phyloP scores from a whole-genome alignment of 2,329 filamentous ascomycete genomes.

The Pseudocercospora cruenta region DNA sequence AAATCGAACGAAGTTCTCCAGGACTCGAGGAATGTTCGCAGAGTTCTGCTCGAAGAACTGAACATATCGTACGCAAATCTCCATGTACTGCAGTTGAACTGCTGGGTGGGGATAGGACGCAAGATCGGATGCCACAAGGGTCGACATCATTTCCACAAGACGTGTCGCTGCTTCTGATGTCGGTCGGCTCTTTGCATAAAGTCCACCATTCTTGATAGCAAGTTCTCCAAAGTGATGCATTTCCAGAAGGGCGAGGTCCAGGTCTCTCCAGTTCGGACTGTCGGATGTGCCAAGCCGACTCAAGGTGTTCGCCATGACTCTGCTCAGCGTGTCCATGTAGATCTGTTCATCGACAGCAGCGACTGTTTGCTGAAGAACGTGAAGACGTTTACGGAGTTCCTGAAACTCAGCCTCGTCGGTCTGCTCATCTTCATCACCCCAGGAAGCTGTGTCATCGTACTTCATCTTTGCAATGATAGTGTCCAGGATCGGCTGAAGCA shows the following conservation, averaged over 20 bases:
- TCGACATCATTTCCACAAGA: conserved; percentile 88
- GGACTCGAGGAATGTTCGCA: conserved; percentile 77
- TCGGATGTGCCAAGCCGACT: conserved; percentile 73
- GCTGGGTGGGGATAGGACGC: conserved; percentile 86
- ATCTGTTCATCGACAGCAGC: conserved; percentile 85
- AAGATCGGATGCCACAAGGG: conserved; percentile 91
- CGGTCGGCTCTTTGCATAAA: conserved; percentile 84
- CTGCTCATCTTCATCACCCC: conserved; percentile 92
- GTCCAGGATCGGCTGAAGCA: conserved; percentile 85
- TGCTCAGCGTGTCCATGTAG: conserved; percentile 86
- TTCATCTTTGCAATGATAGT: conserved; percentile 95
- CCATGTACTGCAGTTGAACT: conserved; percentile 95
- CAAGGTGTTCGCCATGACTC: conserved; percentile 85
- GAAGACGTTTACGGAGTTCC: conserved; percentile 85
- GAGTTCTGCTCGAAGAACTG: conserved; percentile 87
- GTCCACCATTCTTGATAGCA: conserved; percentile 81
- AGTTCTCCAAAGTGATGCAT: conserved; percentile 96
- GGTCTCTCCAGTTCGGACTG: conserved; percentile 88
- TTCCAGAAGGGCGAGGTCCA: conserved; percentile 91
- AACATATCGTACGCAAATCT: conserved; percentile 93
- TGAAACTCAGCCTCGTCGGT: conserved; percentile 98
- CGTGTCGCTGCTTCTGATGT: conserved; percentile 78
- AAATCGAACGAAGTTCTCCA: conserved; percentile 88
- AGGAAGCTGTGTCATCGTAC: conserved; percentile 90
- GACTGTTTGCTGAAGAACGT: conserved; percentile 89